Percentiles rank a stretch among this genome's conserved stretches.
These are phyloP conservation scores for Pythium guiyangense DNA, from an alignment of 352 stramenopile genomes.

Conservation along the genomic window DNA sequence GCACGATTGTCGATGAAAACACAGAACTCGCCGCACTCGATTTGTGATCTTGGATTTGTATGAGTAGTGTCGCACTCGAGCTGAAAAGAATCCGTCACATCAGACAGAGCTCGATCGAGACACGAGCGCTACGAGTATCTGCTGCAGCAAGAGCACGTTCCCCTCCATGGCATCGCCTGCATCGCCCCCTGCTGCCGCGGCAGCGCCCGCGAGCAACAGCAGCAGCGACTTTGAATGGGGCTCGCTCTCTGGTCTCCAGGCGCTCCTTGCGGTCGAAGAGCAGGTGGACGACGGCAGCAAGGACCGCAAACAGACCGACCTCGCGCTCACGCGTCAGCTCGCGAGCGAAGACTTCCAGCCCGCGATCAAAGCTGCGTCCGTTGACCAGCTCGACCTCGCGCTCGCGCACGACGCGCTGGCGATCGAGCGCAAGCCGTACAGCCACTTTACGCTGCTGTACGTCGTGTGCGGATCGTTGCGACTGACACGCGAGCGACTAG, in stretches of 20 bases:
- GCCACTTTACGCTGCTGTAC: constrained; percentile 44
- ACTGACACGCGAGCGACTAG: background rate
- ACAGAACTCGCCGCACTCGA: too few relatives aligned
- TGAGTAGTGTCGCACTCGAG: background rate
- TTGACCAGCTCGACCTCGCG: constrained; percentile 55
- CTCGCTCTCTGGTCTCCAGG: constrained; percentile 42
- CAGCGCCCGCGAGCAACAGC: background rate
- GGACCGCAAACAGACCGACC: constrained; percentile 48
- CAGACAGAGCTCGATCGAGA: background rate
- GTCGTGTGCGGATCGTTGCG: constrained; percentile 1
- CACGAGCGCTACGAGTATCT: background rate
- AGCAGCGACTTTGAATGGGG: constrained; percentile 26
- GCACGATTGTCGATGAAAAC: background rate
- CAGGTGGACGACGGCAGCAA: constrained; percentile 25
- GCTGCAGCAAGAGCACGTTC: background rate
- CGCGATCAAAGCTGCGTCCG: constrained; percentile 41
- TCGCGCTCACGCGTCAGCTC: constrained; percentile 35
- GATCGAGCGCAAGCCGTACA: constrained; percentile 44
- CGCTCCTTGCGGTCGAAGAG: constrained; percentile 34
- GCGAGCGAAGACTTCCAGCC: constrained; percentile 34
- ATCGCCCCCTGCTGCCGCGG: background rate
- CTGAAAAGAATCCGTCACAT: background rate
- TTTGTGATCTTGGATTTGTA: too few relatives aligned
- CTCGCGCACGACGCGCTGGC: constrained; percentile 46
- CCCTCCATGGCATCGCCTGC: background rate